A percentile compares a stretch with the other conserved stretches of the same genome.
phyloP scores from a whole-genome alignment of 495 filamentous ascomycete genomes.

The Penicillium odoratum region DNA sequence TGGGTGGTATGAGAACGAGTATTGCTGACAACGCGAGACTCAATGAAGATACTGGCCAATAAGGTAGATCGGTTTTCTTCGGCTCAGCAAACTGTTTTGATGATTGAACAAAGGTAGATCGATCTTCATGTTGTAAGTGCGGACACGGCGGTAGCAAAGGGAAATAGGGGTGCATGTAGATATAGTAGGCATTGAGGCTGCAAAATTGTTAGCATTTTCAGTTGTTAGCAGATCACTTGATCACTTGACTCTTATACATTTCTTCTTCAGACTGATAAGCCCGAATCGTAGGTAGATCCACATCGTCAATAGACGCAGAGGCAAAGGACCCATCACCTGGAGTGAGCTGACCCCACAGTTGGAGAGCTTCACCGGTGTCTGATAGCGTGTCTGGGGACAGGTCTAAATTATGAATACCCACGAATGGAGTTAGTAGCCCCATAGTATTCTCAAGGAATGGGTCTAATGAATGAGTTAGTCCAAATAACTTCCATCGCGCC shows the following conservation, averaged over 20 bases:
- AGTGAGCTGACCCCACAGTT: constrained; percentile 24
- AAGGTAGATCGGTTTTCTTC: constrained; percentile 20
- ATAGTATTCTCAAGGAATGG: constrained; percentile 19
- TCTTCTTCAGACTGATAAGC: constrained; percentile 30
- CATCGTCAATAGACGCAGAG: constrained; percentile 11
- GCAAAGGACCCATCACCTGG: constrained; percentile 20
- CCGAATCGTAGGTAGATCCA: constrained; percentile 15
- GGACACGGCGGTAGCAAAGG: constrained; percentile 50
- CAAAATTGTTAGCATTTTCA: neutral
- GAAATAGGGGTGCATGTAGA: constrained; percentile 55
- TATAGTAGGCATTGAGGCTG: constrained; percentile 50
- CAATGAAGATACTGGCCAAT: constrained; percentile 45
- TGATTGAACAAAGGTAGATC: constrained; percentile 22
- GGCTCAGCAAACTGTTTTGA: constrained; percentile 16
- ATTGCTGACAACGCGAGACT: constrained; percentile 50
- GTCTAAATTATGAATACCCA: constrained; percentile 22
- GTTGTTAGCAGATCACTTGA: neutral
- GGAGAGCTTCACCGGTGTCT: constrained; percentile 13
- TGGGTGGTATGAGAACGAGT: constrained; percentile 48
- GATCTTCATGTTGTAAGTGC: constrained; percentile 33
- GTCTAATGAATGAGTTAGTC: constrained; percentile 6
- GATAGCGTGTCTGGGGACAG: constrained; percentile 18
- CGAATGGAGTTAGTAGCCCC: constrained; percentile 20
- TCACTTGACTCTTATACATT: constrained; percentile 20
- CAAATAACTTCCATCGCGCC: neutral